Conservation (phyloP, 2,329 filamentous ascomycete species). For the Ophiostoma montium region DNA sequence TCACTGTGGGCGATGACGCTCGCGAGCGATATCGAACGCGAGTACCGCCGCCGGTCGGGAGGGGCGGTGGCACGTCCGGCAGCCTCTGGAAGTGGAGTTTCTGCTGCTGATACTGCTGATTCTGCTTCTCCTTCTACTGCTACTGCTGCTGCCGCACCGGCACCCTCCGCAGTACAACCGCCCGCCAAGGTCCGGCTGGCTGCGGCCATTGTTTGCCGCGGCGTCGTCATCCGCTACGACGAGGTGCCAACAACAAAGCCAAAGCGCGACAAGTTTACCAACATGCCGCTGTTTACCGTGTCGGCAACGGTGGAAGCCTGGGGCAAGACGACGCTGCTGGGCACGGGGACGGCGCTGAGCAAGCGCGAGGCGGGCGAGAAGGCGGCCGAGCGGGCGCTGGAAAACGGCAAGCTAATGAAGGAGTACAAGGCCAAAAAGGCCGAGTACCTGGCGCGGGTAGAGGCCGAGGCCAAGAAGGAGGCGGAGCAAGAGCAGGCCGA, state of each 20-base stretch:
- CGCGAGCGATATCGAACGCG: constrained; percentile 34
- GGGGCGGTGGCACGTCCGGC: not conserved
- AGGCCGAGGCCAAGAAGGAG: constrained; percentile 1
- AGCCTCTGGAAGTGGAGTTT: not conserved
- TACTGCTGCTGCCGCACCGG: not conserved
- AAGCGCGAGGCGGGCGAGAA: constrained; percentile 57
- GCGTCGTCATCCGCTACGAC: constrained; percentile 46
- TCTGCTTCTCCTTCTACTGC: too few species aligned
- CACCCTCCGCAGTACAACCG: too few species aligned
- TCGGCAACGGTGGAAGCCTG: constrained; percentile 54
- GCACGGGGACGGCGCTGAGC: constrained; percentile 46
- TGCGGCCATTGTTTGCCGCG: constrained; percentile 38
- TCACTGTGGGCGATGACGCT: constrained; percentile 59
- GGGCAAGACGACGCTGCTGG: constrained; percentile 50
- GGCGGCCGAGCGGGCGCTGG: constrained; percentile 47
- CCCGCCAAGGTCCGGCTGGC: constrained; percentile 39
- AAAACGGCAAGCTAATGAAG: constrained; percentile 50
- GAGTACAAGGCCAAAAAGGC: constrained; percentile 33
- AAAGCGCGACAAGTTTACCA: constrained; percentile 37
- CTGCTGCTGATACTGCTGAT: not conserved
- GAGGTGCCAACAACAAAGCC: constrained; percentile 32
- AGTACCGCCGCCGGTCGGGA: constrained; percentile 19
- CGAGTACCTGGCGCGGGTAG: constrained; percentile 24
- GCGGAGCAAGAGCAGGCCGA: not conserved
- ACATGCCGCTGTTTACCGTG: constrained; percentile 45